phyloP scores from a whole-genome alignment of 1,284 basidiomycete species.

The Trichosporon asahii region DNA sequence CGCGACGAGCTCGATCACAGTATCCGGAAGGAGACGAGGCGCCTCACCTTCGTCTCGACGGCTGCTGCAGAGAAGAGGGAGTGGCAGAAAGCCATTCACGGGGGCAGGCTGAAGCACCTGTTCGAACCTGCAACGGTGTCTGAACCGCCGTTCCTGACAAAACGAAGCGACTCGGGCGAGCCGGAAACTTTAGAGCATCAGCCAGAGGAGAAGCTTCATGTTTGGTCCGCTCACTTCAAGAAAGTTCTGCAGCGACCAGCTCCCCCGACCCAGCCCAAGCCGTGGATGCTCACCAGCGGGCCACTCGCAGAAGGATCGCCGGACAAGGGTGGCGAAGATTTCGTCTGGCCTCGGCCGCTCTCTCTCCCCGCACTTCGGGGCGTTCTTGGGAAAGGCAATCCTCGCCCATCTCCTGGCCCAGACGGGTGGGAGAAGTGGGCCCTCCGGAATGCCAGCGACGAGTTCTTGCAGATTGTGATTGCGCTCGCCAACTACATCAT shows the following conservation, averaged over 20 bases:
- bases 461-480: slow-evolving; percentile 33
- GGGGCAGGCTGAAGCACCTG: not conserved
- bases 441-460: slow-evolving; percentile 32
- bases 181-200: not conserved
- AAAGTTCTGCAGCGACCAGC: no score
- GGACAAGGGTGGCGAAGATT: no score
- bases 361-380: no score
- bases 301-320: no score
- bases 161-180: not conserved
- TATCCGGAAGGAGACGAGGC: no score
- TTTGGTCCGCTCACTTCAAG: no score
- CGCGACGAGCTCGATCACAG: no score
- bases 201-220: not conserved
- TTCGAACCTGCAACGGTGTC: not conserved
- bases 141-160: not conserved
- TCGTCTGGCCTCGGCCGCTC: no score
- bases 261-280: no score
- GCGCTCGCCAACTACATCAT: slow-evolving; percentile 45
- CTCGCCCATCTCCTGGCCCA: slow-evolving; percentile 34
- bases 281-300: no score
- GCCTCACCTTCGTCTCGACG: not conserved
- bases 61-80: not conserved
- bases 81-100: not conserved
- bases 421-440: slow-evolving; percentile 48
- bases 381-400: no score